Evolutionary conservation across 2,329 filamentous ascomycete genomes (phyloP).

Genomic region (Talaromyces islandicus): DNA sequence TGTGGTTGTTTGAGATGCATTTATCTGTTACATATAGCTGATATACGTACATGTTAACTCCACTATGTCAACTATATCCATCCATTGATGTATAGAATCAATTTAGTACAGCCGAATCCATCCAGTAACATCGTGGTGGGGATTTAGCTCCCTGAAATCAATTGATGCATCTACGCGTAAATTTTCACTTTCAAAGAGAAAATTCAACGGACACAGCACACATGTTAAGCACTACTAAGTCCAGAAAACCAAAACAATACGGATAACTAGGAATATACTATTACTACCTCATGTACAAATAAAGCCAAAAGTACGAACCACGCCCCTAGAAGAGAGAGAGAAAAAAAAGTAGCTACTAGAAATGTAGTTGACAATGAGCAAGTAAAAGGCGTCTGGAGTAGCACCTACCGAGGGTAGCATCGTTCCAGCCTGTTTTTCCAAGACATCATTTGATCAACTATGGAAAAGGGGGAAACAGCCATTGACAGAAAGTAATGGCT

Average conservation of each 20-base stretch:
- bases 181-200: too few relatives aligned
- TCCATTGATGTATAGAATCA: too few relatives aligned
- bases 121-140: too few relatives aligned
- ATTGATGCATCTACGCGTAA: too few relatives aligned
- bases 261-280: neutral
- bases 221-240: too few relatives aligned
- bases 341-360: slow-evolving; percentile 1
- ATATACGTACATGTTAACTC: too few relatives aligned
- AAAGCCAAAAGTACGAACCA: neutral
- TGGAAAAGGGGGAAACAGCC: neutral
- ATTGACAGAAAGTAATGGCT: slow-evolving; percentile 1
- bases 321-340: slow-evolving; percentile 5
- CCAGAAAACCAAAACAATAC: neutral
- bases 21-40: too few relatives aligned
- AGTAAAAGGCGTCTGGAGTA: slow-evolving; percentile 4
- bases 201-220: too few relatives aligned
- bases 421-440: slow-evolving; percentile 6
- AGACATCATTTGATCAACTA: neutral
- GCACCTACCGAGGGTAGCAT: slow-evolving; percentile 13
- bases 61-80: too few relatives aligned
- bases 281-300: slow-evolving; percentile 10
- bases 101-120: too few relatives aligned
- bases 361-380: neutral
- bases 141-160: too few relatives aligned
- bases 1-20: too few relatives aligned